A percentile compares a stretch with the other conserved stretches of the same genome.
Evolutionary conservation across 1,139 yeast species (phyloP).

Genomic region (Blastobotrys illinoisensis): DNA sequence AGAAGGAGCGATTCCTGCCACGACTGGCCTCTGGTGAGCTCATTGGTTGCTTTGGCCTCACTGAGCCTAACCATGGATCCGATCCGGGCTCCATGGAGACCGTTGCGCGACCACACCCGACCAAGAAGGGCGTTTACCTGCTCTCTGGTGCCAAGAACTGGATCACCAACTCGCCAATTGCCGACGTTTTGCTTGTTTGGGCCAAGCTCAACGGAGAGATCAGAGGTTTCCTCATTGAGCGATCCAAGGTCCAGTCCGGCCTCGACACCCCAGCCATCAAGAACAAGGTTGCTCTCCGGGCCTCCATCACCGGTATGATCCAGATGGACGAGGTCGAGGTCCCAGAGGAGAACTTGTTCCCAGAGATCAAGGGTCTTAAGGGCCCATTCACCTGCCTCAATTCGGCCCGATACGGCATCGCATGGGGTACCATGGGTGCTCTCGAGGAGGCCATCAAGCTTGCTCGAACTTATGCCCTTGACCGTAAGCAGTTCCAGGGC

Average conservation of each 20-base stretch:
- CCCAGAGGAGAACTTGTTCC: constrained; percentile 40
- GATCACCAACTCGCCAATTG: constrained; percentile 45
- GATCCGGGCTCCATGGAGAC: constrained; percentile 45
- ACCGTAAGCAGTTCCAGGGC: constrained; percentile 37
- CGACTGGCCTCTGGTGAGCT: constrained; percentile 40
- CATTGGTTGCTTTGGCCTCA: constrained; percentile 41
- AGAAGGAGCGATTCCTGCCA: constrained; percentile 39
- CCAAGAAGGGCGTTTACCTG: constrained; percentile 39
- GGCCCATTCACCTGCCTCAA: constrained; percentile 43
- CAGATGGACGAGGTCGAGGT: constrained; percentile 42
- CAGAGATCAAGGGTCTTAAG: constrained; percentile 37
- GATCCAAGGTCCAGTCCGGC: constrained; percentile 31
- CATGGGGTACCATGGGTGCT: constrained; percentile 44
- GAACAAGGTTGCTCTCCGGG: constrained; percentile 39
- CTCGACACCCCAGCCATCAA: constrained; percentile 39
- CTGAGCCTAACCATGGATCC: constrained; percentile 44
- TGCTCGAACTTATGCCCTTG: constrained; percentile 38
- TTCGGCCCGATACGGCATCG: constrained; percentile 41
- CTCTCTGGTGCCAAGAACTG: constrained; percentile 41
- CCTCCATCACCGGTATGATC: constrained; percentile 42
- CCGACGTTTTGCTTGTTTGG: constrained; percentile 41
- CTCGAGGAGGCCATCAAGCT: constrained; percentile 38
- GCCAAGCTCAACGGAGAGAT: constrained; percentile 41
- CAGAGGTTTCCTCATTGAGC: constrained; percentile 40
- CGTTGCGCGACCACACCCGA: constrained; percentile 38